These are phyloP conservation scores for Chloris gayana DNA, from an alignment of 176 grass and related monocot genomes.

Conservation along the genomic window DNA sequence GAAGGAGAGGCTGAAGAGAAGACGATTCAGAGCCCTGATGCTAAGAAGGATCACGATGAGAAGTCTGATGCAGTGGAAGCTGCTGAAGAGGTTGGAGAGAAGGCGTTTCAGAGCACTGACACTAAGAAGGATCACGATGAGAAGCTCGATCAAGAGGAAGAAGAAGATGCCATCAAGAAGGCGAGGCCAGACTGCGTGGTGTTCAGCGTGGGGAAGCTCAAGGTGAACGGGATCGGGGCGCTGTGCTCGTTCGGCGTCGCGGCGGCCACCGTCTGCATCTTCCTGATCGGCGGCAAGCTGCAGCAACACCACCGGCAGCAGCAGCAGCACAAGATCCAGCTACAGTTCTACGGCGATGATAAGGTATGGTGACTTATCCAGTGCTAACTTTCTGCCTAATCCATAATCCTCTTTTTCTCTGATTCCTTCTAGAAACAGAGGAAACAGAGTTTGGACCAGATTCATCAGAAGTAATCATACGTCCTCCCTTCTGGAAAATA, in stretches of 20 bases:
- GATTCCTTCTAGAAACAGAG: background rate
- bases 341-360: conserved; percentile 81
- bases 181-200: conserved; percentile 40
- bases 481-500: background rate
- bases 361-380: conserved; percentile 38
- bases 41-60: too few species aligned
- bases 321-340: conserved; percentile 73
- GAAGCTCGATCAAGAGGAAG: background rate
- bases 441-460: background rate
- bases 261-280: conserved; percentile 70
- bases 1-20: too few species aligned
- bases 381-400: background rate
- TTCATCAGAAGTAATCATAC: background rate
- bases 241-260: conserved; percentile 82
- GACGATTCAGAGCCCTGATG: too few species aligned
- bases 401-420: background rate
- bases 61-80: too few species aligned
- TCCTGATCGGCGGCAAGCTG: conserved; percentile 52
- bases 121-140: background rate
- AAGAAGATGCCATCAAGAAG: background rate
- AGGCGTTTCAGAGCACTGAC: background rate
- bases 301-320: conserved; percentile 47
- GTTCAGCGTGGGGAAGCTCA: conserved; percentile 61
- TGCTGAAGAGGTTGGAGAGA: conserved; percentile 6
- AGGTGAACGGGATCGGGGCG: conserved; percentile 68